Evolutionary conservation across 768 basidiomycete genomes (phyloP), one percentile per base, ranked within the genome.

Genomic region (Lactarius tabidus): DNA sequence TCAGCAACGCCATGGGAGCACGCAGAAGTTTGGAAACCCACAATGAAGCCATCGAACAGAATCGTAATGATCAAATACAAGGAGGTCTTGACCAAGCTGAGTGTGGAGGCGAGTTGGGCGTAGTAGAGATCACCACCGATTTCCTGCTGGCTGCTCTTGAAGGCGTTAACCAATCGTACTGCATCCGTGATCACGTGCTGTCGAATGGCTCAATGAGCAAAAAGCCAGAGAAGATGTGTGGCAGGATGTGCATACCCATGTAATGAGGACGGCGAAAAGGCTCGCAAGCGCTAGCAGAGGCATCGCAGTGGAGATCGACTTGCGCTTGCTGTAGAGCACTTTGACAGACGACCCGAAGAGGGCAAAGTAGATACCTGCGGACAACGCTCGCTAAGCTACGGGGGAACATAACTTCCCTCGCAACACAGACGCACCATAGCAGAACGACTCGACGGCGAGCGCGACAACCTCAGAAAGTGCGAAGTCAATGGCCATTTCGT

Each of bases 31-130:
- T 51, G 26, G 28, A 51, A 51, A 51, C 48, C 14, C 55, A 74
- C 74, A 57, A 75, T 72, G 64, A 74, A 72, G 51, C 68, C 70
- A 52, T 74, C 74, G 48, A 69, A 72, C 33, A 74, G 60, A 28
- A 74, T 6, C 15, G 74, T 74, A 36, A 69, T 59, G 23, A 71
- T 20, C 4, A 73, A 55, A 62, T 74, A 74, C 6, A 71, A 26
- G 7, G 62, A 1, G 35, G 68, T 74, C 65, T 74, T 74, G 29
- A 72, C 39, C 43, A 74, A 59, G 61, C 70, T 70, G 45, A 73
- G 41, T 35, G 69, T 31, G 20, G 72, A 67, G 48, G 69, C 51
- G 14, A 69, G 71, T 29, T 64, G 65, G 52, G 43, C 60, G 59
- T 69, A 74, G 48, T 73, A 74, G 41, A 23, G 28, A 14, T 54